A percentile compares a stretch with the other conserved stretches of the same genome.
These are phyloP conservation scores for Gossypium arboreum DNA, from an alignment of 345 rosid species.

Conservation along the genomic window DNA sequence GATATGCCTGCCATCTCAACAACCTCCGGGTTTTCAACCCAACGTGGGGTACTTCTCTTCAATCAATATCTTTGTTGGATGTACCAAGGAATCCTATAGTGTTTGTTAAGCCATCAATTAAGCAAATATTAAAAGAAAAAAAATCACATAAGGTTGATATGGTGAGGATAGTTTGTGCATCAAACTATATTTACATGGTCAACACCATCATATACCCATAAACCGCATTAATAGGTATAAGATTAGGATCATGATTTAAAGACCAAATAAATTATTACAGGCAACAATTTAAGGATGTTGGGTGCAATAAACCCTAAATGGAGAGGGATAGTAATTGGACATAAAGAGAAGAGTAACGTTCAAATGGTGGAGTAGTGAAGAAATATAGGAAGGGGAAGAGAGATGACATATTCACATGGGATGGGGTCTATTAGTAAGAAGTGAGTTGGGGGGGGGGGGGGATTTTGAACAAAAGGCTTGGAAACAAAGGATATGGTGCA, in stretches of 20 bases:
- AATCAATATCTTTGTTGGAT: constrained; percentile 21
- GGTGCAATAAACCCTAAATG: too few species aligned
- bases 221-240: background rate
- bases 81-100: background rate
- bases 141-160: too few species aligned
- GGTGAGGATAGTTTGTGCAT: too few species aligned
- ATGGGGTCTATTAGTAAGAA: background rate
- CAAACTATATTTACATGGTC: too few species aligned
- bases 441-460: background rate
- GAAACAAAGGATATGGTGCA: background rate
- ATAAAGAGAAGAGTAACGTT: too few species aligned
- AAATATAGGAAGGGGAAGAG: background rate
- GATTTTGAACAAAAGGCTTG: constrained; percentile 2
- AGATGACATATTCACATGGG: background rate
- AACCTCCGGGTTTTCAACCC: constrained; percentile 7
- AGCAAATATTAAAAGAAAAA: background rate
- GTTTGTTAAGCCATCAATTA: background rate
- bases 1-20: constrained; percentile 9
- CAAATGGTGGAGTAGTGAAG: background rate
- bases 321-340: too few species aligned
- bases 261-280: too few species aligned
- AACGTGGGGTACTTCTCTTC: constrained; percentile 16
- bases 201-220: background rate
- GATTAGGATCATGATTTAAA: too few species aligned
- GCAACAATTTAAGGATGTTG: too few species aligned